Percentiles rank a stretch among this genome's conserved stretches.
phyloP scores from a whole-genome alignment of 306 rosid species.

The Cajanus cajan region DNA sequence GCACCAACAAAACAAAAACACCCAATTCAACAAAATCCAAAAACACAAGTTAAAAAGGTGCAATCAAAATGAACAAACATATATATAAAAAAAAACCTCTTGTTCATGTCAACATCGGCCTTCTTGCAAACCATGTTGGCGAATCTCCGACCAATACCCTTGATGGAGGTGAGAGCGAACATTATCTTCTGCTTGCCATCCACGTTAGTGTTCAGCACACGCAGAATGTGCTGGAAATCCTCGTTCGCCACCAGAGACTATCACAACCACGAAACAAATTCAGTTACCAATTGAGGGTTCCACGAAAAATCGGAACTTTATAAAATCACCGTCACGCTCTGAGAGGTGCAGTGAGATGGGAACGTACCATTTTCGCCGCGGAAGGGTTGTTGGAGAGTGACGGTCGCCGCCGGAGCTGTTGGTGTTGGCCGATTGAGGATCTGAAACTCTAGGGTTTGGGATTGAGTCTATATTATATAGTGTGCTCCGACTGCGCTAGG shows the following conservation, averaged over 20 bases:
- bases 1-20: background rate
- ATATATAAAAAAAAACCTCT: slow-evolving; percentile 21
- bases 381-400: background rate
- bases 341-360: background rate
- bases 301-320: background rate
- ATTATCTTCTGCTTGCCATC: slow-evolving; percentile 60
- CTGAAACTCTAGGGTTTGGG: background rate
- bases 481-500: background rate
- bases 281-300: background rate
- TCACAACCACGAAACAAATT: background rate
- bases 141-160: slow-evolving; percentile 53
- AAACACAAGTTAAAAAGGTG: background rate
- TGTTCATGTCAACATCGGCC: slow-evolving; percentile 58
- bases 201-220: slow-evolving; percentile 54
- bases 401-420: background rate
- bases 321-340: too few species aligned
- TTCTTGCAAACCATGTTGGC: slow-evolving; percentile 53
- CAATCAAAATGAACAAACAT: background rate
- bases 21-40: background rate
- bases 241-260: slow-evolving; percentile 59
- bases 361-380: slow-evolving; percentile 8
- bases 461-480: background rate
- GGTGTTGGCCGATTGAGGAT: background rate
- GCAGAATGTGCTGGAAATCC: slow-evolving; percentile 57
- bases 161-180: slow-evolving; percentile 58